These are phyloP conservation scores for Arctium minus DNA, from an alignment of 129 eudicot genomes.

Conservation along the genomic window DNA sequence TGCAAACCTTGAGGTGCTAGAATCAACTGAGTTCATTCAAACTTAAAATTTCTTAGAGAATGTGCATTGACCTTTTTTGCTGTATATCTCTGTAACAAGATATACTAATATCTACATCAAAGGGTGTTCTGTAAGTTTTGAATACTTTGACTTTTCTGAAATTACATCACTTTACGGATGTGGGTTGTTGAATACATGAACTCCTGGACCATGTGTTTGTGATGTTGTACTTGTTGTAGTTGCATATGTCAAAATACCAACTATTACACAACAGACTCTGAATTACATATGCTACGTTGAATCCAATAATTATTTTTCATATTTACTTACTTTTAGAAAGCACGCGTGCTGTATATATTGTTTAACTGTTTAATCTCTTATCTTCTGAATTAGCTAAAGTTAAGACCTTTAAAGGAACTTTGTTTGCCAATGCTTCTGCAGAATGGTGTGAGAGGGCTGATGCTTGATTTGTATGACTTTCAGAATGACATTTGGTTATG, in stretches of 20 bases:
- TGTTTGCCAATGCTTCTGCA: conserved; percentile 32
- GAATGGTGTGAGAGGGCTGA: conserved; percentile 87
- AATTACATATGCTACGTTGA: not conserved
- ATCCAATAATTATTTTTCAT: not conserved
- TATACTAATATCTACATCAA: not conserved
- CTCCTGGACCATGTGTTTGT: not conserved
- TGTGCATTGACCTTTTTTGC: not conserved
- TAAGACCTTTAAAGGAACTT: conserved; percentile 7
- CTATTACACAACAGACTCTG: conserved; percentile 15
- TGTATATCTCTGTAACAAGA: not conserved
- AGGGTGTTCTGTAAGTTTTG: not conserved
- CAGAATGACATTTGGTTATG: conserved; percentile 83
- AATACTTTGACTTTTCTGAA: not conserved
- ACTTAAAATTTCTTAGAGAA: not conserved
- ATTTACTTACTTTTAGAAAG: conserved; percentile 3
- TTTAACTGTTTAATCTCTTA: not conserved
- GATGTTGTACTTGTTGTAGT: not conserved
- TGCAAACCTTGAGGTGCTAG: not conserved
- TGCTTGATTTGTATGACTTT: conserved; percentile 94
- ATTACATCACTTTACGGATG: not conserved
- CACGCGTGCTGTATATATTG: not conserved
- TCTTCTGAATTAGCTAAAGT: not conserved
- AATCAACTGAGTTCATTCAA: not conserved
- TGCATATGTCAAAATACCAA: conserved; percentile 2
- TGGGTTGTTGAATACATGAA: conserved; percentile 7